Percentiles rank a stretch among this genome's conserved stretches.
Evolutionary conservation across 164 flowering plant genomes (phyloP).

Genomic region (Magnolia officinalis): DNA sequence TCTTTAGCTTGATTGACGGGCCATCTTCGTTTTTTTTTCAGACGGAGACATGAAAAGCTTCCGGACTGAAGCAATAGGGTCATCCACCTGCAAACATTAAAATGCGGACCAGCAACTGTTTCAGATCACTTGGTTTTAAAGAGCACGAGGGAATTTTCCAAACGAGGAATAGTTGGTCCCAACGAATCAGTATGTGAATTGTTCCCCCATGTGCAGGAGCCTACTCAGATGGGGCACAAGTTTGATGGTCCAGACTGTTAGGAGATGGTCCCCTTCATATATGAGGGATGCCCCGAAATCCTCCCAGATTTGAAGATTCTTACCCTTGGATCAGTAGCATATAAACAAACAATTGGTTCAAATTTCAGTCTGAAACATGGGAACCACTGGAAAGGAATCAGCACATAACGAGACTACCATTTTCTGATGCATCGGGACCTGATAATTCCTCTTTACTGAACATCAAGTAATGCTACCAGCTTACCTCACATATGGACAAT

Average conservation of each 20-base stretch:
- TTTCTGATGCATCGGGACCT: neutral
- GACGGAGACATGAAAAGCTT: constrained; percentile 63
- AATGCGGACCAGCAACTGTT: neutral
- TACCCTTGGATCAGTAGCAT: too few species aligned
- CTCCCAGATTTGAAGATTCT: too few species aligned
- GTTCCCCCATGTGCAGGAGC: too few species aligned
- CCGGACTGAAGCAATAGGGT: constrained; percentile 63
- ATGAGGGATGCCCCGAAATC: too few species aligned
- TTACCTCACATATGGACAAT: constrained; percentile 55
- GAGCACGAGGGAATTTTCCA: neutral
- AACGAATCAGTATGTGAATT: neutral
- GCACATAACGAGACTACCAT: too few species aligned
- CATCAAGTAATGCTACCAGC: neutral
- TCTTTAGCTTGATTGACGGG: constrained; percentile 21
- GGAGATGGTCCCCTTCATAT: too few species aligned
- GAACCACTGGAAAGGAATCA: too few species aligned
- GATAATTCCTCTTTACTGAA: neutral
- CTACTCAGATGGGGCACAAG: too few species aligned
- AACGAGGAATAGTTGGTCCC: neutral
- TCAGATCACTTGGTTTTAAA: neutral
- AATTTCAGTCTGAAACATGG: too few species aligned
- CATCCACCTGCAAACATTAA: constrained; percentile 58
- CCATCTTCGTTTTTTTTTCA: constrained; percentile 42
- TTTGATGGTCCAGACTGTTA: too few species aligned
- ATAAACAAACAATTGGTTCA: too few species aligned